phyloP scores from a whole-genome alignment of 163 green algal species.

The Chlorella variabilis region DNA sequence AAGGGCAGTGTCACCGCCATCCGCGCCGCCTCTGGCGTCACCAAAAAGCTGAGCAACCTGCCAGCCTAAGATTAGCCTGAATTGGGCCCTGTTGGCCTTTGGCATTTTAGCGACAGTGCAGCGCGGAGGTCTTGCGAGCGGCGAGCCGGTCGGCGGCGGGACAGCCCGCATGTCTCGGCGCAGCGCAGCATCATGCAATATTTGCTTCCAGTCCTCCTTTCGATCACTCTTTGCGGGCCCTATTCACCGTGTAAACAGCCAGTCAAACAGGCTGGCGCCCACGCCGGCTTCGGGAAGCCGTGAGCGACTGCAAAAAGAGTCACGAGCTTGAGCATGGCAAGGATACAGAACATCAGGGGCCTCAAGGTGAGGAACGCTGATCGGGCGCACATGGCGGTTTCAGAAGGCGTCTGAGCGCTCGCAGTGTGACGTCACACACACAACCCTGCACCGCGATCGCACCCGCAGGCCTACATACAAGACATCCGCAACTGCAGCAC shows the following conservation, averaged over 20 bases:
- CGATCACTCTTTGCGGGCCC: background rate
- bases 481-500: constrained; percentile 92
- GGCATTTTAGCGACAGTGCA: no score
- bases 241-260: background rate
- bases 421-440: no score
- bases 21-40: background rate
- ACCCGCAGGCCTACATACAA: constrained; percentile 89
- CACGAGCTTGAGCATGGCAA: constrained; percentile 66
- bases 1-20: background rate
- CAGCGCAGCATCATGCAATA: background rate
- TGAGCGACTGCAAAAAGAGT: no score
- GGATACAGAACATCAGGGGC: constrained; percentile 77
- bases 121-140: no score
- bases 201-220: background rate
- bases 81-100: no score
- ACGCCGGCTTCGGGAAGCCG: no score
- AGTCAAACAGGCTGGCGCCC: background rate
- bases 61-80: constrained; percentile 19
- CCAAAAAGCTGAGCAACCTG: constrained; percentile 45
- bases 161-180: no score
- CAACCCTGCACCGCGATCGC: background rate
- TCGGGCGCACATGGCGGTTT: no score
- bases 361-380: constrained; percentile 60
- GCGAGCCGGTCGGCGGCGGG: no score
- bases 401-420: background rate